Base-by-base conservation (phyloP, 306 rosid genomes). In the Vigna nakashimae region DNA sequence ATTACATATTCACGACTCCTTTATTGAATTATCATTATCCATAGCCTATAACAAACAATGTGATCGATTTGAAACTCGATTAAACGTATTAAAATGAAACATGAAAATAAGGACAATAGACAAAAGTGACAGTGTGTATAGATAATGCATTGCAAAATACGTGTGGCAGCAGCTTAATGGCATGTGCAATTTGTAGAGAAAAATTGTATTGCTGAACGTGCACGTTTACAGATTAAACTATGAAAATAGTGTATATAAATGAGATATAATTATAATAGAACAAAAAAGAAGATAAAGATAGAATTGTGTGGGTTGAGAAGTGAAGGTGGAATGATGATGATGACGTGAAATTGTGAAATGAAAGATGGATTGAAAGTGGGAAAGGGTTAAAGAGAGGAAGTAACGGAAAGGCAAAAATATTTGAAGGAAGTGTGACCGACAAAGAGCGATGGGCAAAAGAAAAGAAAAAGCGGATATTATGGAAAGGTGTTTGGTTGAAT, bases 381-480 rank as follows among this genome's bases (percentile, higher is more conserved):
- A 40, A 65, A 22, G 22, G 62, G 63, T 30, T 32, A n/a, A 62
- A 56, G 30, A 26, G 5, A 57, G 13, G 9, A 51, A 40, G 20
- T 0, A 38, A 42, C 18, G 1, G 17, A 46, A 50, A 3, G 14
- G 22, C 5, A 9, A 64, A 59, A 30, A 45, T 3, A 45, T 68
- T n/a, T 13, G 77, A 43, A 36, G 26, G 7, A 11, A 11, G 73
- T 34, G 77, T 67, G 69, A 79, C 78, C 80, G 73, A 77, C 83
- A 57, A 55, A 59, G 77, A 69, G 80, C 40, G 10, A 60, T 60
- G 42, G 43, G 7, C 45, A 40, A 40, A 30, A 30, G 34, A 30
- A 30, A 51, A 51, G 17, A 42, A 46, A 69, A 78, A 65, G 67
- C 83, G 77, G 65, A 38, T 74, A 67, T 71, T 65, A 14, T 80